These are phyloP conservation scores for Myotisia sp. DNA, from an alignment of 2,329 filamentous ascomycete species.

Conservation along the genomic window DNA sequence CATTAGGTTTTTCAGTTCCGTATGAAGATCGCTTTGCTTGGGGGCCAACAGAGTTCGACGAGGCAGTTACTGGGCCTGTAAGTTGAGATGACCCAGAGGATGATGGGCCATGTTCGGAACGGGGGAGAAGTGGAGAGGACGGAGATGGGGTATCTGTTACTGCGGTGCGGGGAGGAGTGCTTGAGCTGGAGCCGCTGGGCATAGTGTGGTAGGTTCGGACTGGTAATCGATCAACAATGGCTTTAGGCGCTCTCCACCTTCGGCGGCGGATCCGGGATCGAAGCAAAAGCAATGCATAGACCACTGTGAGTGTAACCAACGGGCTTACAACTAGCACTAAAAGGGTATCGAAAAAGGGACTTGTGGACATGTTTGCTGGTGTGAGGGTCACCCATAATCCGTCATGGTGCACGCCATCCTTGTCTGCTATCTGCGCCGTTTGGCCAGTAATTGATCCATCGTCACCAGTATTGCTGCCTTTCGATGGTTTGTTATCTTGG, in stretches of 20 bases:
- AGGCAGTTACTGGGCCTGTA: slow-evolving; percentile 18
- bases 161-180: slow-evolving; percentile 42
- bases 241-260: slow-evolving; percentile 94
- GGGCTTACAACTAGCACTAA: slow-evolving; percentile 95
- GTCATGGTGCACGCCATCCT: slow-evolving; percentile 48
- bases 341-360: slow-evolving; percentile 89
- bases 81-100: slow-evolving; percentile 19
- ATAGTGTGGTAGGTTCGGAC: slow-evolving; percentile 92
- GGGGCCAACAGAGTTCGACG: slow-evolving; percentile 13
- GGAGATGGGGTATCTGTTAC: slow-evolving; percentile 54
- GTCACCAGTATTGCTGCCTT: slow-evolving; percentile 8
- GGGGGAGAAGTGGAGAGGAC: slow-evolving; percentile 60
- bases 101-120: slow-evolving; percentile 17
- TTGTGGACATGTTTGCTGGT: slow-evolving; percentile 72
- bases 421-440: slow-evolving; percentile 13
- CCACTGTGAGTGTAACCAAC: slow-evolving; percentile 77
- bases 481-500: slow-evolving; percentile 3
- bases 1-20: slow-evolving; percentile 33
- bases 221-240: slow-evolving; percentile 83
- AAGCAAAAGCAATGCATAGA: slow-evolving; percentile 76
- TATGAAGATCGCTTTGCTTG: slow-evolving; percentile 3
- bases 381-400: slow-evolving; percentile 95
- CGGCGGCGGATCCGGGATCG: slow-evolving; percentile 77
- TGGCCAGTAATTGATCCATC: slow-evolving; percentile 4
- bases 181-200: slow-evolving; percentile 44